Evolutionary conservation across 2,329 filamentous ascomycete genomes (phyloP).

Genomic region (Bipolaris zeicola): DNA sequence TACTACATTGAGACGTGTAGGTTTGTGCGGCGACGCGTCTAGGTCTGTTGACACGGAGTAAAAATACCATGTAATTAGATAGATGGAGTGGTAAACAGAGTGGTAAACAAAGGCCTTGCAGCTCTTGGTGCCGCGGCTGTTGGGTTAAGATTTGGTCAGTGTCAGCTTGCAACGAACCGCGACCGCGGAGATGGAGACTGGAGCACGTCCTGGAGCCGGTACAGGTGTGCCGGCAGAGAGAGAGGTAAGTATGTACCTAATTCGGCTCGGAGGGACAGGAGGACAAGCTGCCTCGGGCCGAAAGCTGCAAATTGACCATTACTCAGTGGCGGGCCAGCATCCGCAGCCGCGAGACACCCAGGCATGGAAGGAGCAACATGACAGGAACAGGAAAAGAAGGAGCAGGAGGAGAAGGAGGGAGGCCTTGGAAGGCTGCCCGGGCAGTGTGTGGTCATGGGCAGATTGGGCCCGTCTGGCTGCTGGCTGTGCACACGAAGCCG

Average conservation of each 20-base stretch:
- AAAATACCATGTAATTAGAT: too few species aligned
- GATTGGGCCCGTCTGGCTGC: not conserved
- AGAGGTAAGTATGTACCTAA: not conserved
- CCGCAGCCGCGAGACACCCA: conserved; percentile 5
- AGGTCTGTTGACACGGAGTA: too few species aligned
- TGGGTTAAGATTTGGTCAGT: conserved; percentile 35
- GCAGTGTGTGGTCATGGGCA: not conserved
- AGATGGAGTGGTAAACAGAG: conserved; percentile 1
- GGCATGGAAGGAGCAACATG: not conserved
- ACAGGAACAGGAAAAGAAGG: not conserved
- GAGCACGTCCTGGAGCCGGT: conserved; percentile 23
- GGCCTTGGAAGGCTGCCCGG: not conserved
- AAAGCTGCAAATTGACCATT: conserved; percentile 13
- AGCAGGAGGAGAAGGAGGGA: not conserved
- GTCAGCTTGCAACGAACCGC: conserved; percentile 23
- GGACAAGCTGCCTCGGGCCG: conserved; percentile 23
- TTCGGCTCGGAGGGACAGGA: conserved; percentile 17
- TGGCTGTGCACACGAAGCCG: not conserved
- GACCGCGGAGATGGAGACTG: conserved; percentile 23
- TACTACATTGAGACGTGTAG: too few species aligned
- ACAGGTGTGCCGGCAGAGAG: conserved; percentile 26
- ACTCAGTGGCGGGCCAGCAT: conserved; percentile 17
- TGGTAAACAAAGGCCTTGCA: not conserved
- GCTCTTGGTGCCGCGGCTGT: conserved; percentile 1
- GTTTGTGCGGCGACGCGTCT: too few species aligned